phyloP scores from a whole-genome alignment of 768 basidiomycete genomes.

The Mrakia hoshinonis region DNA sequence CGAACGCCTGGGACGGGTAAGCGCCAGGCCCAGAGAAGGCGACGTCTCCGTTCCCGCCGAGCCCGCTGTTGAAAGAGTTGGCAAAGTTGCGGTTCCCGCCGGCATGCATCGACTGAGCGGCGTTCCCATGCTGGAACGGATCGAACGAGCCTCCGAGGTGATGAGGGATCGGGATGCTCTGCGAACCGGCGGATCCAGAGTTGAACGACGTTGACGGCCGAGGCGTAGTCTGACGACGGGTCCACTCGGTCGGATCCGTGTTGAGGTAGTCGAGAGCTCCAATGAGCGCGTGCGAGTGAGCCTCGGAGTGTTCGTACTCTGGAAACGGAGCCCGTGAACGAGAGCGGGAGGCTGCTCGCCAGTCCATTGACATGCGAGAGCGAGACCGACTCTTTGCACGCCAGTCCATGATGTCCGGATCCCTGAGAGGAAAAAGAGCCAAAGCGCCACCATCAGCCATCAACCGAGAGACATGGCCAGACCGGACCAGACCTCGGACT shows the following conservation, averaged over 20 bases:
- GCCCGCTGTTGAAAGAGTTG: conserved; percentile 6
- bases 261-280: conserved; percentile 31
- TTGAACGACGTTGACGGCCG: conserved; percentile 8
- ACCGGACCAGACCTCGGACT: conserved; percentile 30
- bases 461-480: too few relatives aligned
- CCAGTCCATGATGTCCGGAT: conserved; percentile 66
- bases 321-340: conserved; percentile 54
- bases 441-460: too few relatives aligned
- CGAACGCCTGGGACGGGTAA: conserved; percentile 14
- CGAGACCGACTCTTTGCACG: conserved; percentile 49
- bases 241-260: conserved; percentile 16
- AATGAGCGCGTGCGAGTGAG: conserved; percentile 41
- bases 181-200: conserved; percentile 17
- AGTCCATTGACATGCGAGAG: conserved; percentile 58
- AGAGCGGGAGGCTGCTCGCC: conserved; percentile 50
- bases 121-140: neutral
- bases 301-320: conserved; percentile 46
- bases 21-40: conserved; percentile 27
- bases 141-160: conserved; percentile 16
- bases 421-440: neutral
- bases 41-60: conserved; percentile 16
- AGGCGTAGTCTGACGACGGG: neutral
- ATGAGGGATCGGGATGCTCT: conserved; percentile 27
- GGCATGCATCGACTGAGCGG: conserved; percentile 20
- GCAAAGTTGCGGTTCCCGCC: conserved; percentile 22